A percentile compares a stretch with the other conserved stretches of the same genome.
These are phyloP conservation scores for Yamadazyma jaroonii DNA, from an alignment of 1,139 yeast genomes.

Conservation along the genomic window DNA sequence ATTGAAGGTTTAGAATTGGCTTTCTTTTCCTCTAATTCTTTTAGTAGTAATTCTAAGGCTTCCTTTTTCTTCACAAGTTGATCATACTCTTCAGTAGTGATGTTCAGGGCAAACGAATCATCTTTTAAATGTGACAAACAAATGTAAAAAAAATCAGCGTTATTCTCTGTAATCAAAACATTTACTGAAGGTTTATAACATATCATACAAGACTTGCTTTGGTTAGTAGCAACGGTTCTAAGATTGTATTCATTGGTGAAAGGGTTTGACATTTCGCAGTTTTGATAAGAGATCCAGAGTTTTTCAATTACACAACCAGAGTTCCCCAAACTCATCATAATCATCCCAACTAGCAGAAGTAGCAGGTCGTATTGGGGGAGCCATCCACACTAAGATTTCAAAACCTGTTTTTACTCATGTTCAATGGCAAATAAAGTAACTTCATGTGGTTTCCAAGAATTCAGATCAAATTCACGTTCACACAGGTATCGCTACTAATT, in stretches of 20 bases:
- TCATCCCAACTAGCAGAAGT: no score
- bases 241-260: slow-evolving; percentile 54
- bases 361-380: no score
- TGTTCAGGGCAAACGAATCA: slow-evolving; percentile 56
- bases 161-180: slow-evolving; percentile 54
- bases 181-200: slow-evolving; percentile 66
- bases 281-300: no score
- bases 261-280: slow-evolving; percentile 15
- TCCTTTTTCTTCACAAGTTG: slow-evolving; percentile 38
- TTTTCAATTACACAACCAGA: no score
- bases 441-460: no score
- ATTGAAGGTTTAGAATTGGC: slow-evolving; percentile 31
- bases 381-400: no score
- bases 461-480: no score
- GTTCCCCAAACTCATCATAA: no score
- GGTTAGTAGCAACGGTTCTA: slow-evolving; percentile 56
- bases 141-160: slow-evolving; percentile 65
- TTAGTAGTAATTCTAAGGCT: slow-evolving; percentile 40
- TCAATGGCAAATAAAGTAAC: no score
- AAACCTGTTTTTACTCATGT: no score
- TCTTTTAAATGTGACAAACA: slow-evolving; percentile 67
- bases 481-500: no score
- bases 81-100: slow-evolving; percentile 45
- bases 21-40: slow-evolving; percentile 24
- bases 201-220: slow-evolving; percentile 57